A percentile compares a stretch with the other conserved stretches of the same genome.
phyloP scores from a whole-genome alignment of 108 stramenopile genomes.

The Skeletonema marinoi region DNA sequence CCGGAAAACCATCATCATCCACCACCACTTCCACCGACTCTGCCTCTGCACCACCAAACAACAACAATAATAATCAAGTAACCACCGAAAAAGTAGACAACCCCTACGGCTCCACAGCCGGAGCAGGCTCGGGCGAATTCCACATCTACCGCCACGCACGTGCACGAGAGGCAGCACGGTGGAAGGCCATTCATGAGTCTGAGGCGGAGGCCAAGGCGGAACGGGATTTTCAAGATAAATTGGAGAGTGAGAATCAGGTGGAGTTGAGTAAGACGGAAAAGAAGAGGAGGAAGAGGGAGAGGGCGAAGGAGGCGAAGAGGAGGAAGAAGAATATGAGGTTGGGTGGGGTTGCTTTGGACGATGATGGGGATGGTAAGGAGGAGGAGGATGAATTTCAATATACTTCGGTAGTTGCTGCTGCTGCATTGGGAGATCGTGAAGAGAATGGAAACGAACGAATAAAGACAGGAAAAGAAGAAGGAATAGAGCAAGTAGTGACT shows the following conservation, averaged over 20 bases:
- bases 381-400: constrained; percentile 52
- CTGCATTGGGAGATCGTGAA: background rate
- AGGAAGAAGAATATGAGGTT: constrained; percentile 76
- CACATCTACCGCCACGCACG: constrained; percentile 92
- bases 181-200: constrained; percentile 62
- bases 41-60: constrained; percentile 6
- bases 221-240: constrained; percentile 50
- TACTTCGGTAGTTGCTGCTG: constrained; percentile 28
- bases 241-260: constrained; percentile 25
- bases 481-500: background rate
- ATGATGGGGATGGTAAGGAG: constrained; percentile 1
- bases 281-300: constrained; percentile 73
- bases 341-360: constrained; percentile 48
- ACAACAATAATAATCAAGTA: constrained; percentile 38
- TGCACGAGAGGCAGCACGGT: constrained; percentile 76
- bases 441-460: background rate
- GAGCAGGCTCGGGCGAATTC: constrained; percentile 90
- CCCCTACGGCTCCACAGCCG: constrained; percentile 88
- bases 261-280: constrained; percentile 67
- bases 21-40: background rate
- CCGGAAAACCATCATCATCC: constrained; percentile 27
- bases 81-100: constrained; percentile 87
- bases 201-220: constrained; percentile 54
- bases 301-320: constrained; percentile 84
- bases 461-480: constrained; percentile 6